Conservation (phyloP, 75 land plant species). For the Isoetes taiwanensis region DNA sequence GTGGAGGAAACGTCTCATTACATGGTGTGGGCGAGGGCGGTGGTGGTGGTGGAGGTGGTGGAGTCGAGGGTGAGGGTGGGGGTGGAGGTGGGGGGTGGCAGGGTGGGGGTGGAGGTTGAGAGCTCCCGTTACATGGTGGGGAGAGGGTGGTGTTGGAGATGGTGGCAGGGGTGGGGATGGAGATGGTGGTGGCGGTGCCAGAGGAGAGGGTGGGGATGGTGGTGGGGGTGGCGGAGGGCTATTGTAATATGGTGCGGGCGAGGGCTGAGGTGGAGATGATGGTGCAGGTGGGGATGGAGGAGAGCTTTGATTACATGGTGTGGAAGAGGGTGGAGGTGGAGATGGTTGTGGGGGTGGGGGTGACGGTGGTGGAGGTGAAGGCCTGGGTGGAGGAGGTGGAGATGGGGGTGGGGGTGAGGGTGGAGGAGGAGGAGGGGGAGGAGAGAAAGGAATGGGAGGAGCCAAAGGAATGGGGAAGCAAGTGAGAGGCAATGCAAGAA, state of each 20-base stretch:
- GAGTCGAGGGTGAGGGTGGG: constrained; percentile 16
- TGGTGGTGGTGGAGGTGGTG: constrained; percentile 26
- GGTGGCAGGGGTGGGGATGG: not conserved
- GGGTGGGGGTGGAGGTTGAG: constrained; percentile 12
- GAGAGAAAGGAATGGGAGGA: not conserved
- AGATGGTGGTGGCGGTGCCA: constrained; percentile 5
- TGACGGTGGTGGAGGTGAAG: not conserved
- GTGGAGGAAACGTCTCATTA: constrained; percentile 10
- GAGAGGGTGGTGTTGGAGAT: not conserved
- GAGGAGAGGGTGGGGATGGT: not conserved
- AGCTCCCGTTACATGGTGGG: not conserved
- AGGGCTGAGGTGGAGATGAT: not conserved
- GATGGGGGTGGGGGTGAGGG: not conserved
- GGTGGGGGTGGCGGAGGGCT: not conserved
- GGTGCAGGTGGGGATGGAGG: constrained; percentile 4
- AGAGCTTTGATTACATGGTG: not conserved
- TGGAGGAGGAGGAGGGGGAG: not conserved
- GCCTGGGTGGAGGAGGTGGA: not conserved
- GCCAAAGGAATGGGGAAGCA: not conserved
- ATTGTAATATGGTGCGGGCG: constrained; percentile 1
- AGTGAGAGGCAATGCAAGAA: not conserved
- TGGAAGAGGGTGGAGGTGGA: not conserved
- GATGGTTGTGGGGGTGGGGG: not conserved
- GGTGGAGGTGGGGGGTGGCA: not conserved
- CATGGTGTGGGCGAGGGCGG: constrained; percentile 28